Base-by-base conservation (phyloP, 1,284 basidiomycete species). In the Fomitopsis palustris region DNA sequence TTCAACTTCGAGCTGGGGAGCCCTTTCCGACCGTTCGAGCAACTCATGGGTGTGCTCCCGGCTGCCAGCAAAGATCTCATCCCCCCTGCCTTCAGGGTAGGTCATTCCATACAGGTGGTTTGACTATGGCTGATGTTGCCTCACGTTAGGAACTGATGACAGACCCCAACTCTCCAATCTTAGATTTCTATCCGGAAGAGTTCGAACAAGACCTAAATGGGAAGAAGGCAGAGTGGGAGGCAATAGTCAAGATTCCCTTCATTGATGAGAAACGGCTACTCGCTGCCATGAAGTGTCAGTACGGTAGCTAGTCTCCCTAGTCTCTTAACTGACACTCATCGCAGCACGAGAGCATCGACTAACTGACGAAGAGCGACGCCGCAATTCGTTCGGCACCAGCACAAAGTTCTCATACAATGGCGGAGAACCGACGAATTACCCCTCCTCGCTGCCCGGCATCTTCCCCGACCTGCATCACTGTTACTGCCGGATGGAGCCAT, bases 221-320 rank as follows among this genome's bases (percentile, higher is more conserved):
- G 53, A 99, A 99, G 82, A 99, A 96, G 73, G 88, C 91, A 68
- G 96, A 98, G 37, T 99, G 97, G 97, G 97, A 99, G 73, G 96
- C 96, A 0, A 86, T 99, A 60, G 95, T 99, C 61, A 98, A 99
- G 77, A 98, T 99, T 66, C 97, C 97, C 0, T 99, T 99, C 75
- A 99, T 99, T 63, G 88, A 98, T 53, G 88, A 97, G 74, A 70
- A 79, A 17, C 81, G 93, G 53, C 75, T 99, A 17, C 76, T 98
- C 31, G 80, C 80, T 23, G 92, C 95, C 1, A 96, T 98, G 95
- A 74, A 77, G 39, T 74, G 93, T 92, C 66, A 64, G 83, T 76
- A 3, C 49, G 56, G 52, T 41, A 35, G 10, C 31, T 8, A 25
- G 17, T 16, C 37, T 9, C 33, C 42, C 33, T 21, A 53, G 51